A percentile compares a stretch with the other conserved stretches of the same genome.
phyloP scores from a whole-genome alignment of 805 yeast genomes.

The Ogataea angusta region DNA sequence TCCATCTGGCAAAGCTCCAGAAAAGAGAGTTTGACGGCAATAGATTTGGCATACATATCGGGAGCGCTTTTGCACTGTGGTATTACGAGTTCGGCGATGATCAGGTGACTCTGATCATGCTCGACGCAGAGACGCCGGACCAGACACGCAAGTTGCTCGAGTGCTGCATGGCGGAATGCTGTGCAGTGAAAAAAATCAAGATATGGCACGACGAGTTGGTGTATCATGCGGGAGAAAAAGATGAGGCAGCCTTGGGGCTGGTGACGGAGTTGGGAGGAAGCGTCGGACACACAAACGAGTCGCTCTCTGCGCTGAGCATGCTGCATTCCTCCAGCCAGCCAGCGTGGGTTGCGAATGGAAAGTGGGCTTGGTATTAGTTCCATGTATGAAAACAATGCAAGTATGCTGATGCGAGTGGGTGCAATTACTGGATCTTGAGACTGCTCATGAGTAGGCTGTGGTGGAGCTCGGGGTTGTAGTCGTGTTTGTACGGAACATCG shows the following conservation, averaged over 20 bases:
- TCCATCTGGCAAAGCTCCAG: constrained; percentile 12
- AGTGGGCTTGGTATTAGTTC: constrained; percentile 28
- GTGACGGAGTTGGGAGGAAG: constrained; percentile 16
- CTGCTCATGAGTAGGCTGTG: constrained; percentile 15
- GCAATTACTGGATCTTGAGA: constrained; percentile 17
- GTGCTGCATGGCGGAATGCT: constrained; percentile 12
- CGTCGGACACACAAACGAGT: constrained; percentile 16
- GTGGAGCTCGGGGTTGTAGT: not conserved
- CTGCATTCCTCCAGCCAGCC: constrained; percentile 11
- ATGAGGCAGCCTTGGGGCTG: constrained; percentile 10
- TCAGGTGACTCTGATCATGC: constrained; percentile 17
- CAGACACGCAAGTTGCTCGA: constrained; percentile 15
- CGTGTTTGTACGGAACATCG: constrained; percentile 13
- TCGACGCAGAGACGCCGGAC: constrained; percentile 15
- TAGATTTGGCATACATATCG: constrained; percentile 13
- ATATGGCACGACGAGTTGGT: constrained; percentile 28
- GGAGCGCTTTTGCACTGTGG: constrained; percentile 39
- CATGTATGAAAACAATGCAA: not conserved
- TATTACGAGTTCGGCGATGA: constrained; percentile 32
- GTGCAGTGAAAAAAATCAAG: constrained; percentile 15
- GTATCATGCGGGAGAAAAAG: constrained; percentile 10
- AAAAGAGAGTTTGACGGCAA: not conserved
- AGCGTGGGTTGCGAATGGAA: constrained; percentile 27
- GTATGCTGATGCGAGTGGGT: constrained; percentile 3
- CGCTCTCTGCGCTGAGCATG: constrained; percentile 22